Percentiles rank a stretch among this genome's conserved stretches.
These are phyloP conservation scores for Boeremia exigua DNA, from an alignment of 2,329 filamentous ascomycete species.

Conservation along the genomic window DNA sequence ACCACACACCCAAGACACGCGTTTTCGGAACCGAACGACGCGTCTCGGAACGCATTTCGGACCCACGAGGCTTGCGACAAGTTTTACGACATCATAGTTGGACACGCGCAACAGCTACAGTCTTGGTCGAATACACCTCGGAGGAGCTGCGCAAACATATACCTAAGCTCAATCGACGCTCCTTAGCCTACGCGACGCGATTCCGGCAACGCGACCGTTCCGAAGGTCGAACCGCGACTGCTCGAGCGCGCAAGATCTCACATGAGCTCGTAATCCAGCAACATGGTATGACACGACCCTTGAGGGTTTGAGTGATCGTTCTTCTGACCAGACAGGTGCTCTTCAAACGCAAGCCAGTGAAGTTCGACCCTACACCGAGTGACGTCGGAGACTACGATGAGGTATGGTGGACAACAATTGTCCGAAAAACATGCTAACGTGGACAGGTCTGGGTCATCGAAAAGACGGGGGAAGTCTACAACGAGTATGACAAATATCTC, in stretches of 20 bases:
- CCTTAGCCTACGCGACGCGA: conserved; percentile 18
- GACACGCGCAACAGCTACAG: conserved; percentile 27
- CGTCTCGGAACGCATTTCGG: conserved; percentile 46
- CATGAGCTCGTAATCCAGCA: conserved; percentile 37
- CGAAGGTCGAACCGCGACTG: conserved; percentile 38
- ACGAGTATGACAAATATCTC: conserved; percentile 86
- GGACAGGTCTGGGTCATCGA: conserved; percentile 87
- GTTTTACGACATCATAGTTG: conserved; percentile 35
- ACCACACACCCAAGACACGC: conserved; percentile 45
- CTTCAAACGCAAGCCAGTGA: conserved; percentile 94
- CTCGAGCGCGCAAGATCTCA: conserved; percentile 32
- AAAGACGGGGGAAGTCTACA: conserved; percentile 89
- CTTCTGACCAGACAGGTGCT: conserved; percentile 70
- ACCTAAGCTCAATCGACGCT: neutral
- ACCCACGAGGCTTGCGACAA: conserved; percentile 38
- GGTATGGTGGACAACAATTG: conserved; percentile 58
- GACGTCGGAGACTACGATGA: conserved; percentile 83
- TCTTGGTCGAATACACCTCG: conserved; percentile 11
- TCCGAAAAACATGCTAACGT: conserved; percentile 32
- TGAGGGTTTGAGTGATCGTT: neutral
- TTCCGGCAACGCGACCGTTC: conserved; percentile 31
- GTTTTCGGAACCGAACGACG: conserved; percentile 51
- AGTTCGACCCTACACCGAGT: conserved; percentile 73
- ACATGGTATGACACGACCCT: conserved; percentile 38
- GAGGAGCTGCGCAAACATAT: conserved; percentile 18